Evolutionary conservation across 768 basidiomycete species (phyloP).

Genomic region (Nidularia sp.): DNA sequence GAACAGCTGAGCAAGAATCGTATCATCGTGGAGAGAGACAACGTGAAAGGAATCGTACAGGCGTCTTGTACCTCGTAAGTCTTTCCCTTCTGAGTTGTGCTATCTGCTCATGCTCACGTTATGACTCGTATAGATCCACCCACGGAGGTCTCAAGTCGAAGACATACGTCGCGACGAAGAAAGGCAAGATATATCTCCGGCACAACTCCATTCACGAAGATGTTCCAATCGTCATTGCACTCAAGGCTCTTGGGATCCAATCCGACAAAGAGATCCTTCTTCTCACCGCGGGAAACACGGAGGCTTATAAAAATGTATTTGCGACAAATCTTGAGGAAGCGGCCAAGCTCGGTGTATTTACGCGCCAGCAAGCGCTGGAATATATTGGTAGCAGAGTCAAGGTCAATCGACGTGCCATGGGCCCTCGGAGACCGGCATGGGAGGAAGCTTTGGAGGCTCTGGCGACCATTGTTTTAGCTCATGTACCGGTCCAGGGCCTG

Average conservation of each 20-base stretch:
- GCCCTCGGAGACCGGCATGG: constrained; percentile 81
- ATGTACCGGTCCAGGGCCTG: constrained; percentile 86
- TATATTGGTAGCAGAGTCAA: constrained; percentile 94
- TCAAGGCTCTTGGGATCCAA: constrained; percentile 94
- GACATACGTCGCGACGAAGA: constrained; percentile 95
- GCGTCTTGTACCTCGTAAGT: constrained; percentile 95
- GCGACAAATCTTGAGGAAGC: constrained; percentile 93
- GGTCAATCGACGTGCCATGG: constrained; percentile 73
- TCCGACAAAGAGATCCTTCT: constrained; percentile 98
- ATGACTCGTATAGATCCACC: constrained; percentile 51
- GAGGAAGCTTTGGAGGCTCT: constrained; percentile 96
- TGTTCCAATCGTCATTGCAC: constrained; percentile 91
- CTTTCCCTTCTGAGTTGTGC: not conserved
- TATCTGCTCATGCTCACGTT: constrained; percentile 1
- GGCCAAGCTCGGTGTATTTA: constrained; percentile 86
- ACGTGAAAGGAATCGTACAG: constrained; percentile 84
- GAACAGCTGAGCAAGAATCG: constrained; percentile 99
- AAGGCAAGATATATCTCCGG: constrained; percentile 90
- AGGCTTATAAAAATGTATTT: constrained; percentile 82
- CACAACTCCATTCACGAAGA: constrained; percentile 98
- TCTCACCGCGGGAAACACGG: constrained; percentile 88
- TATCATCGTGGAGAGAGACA: constrained; percentile 96
- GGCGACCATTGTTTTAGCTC: constrained; percentile 96
- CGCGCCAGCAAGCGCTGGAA: constrained; percentile 89
- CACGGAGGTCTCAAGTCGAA: constrained; percentile 91